phyloP scores from a whole-genome alignment of 768 basidiomycete species.

The Lentinula detonsa region DNA sequence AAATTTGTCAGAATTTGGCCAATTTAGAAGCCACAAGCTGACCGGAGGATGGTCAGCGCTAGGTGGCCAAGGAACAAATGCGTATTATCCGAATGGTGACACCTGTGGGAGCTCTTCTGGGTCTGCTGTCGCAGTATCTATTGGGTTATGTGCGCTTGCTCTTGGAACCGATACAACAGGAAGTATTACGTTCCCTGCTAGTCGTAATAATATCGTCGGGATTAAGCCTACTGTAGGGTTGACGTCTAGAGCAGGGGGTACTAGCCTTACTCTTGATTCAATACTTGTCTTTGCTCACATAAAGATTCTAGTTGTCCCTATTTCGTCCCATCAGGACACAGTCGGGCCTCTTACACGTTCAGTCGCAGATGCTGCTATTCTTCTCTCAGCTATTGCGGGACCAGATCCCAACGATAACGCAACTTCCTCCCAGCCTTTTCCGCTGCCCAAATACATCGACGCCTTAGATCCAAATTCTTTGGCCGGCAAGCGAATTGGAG shows the following conservation, averaged over 20 bases:
- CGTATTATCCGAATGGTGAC: conserved; percentile 45
- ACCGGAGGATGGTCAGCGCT: not conserved
- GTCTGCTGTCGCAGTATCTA: conserved; percentile 47
- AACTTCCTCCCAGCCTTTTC: conserved; percentile 44
- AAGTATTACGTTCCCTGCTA: conserved; percentile 47
- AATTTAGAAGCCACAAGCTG: conserved; percentile 22
- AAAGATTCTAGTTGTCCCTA: conserved; percentile 40
- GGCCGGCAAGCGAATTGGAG: conserved; percentile 46
- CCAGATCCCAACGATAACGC: conserved; percentile 49
- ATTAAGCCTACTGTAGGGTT: conserved; percentile 58
- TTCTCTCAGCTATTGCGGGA: conserved; percentile 53
- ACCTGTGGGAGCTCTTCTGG: conserved; percentile 58
- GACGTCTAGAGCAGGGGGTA: conserved; percentile 54
- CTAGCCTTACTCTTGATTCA: not conserved
- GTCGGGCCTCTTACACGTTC: conserved; percentile 53
- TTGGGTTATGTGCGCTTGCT: conserved; percentile 42
- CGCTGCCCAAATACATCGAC: conserved; percentile 49
- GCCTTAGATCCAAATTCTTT: conserved; percentile 45
- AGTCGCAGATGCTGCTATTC: conserved; percentile 46
- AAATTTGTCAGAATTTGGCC: conserved; percentile 33
- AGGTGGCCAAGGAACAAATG: conserved; percentile 43
- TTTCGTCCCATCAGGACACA: conserved; percentile 52
- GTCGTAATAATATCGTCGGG: conserved; percentile 49
- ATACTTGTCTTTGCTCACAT: not conserved
- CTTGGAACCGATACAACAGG: conserved; percentile 50